Percentiles rank a stretch among this genome's conserved stretches.
These are phyloP conservation scores for Selenicereus undatus DNA, from an alignment of 148 eudicot genomes.

Conservation along the genomic window DNA sequence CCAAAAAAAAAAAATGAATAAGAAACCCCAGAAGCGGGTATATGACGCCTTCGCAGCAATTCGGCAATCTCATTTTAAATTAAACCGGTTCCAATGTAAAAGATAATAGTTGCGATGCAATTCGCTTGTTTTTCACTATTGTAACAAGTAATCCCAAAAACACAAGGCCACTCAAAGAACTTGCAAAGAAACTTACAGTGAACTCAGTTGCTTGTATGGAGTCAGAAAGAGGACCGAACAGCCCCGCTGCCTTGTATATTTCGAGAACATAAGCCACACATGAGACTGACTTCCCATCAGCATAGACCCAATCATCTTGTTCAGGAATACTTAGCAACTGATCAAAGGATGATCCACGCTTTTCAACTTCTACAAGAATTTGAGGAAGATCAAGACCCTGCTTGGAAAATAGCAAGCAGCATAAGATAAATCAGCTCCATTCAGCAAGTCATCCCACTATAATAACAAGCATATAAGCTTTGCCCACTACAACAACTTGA, in stretches of 20 bases:
- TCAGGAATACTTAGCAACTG: conserved; percentile 74
- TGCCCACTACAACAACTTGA: neutral
- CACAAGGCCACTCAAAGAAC: neutral
- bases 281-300: conserved; percentile 83
- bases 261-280: conserved; percentile 85
- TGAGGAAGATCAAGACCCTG: conserved; percentile 80
- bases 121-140: neutral
- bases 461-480: neutral
- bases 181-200: conserved; percentile 50
- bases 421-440: neutral
- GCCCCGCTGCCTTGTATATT: conserved; percentile 86
- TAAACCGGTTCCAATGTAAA: no score
- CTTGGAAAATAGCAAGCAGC: conserved; percentile 17
- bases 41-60: no score
- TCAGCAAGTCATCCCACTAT: neutral
- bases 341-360: conserved; percentile 79
- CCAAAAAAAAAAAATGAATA: no score
- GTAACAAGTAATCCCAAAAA: neutral
- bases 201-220: conserved; percentile 91
- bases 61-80: no score
- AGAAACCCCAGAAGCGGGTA: no score
- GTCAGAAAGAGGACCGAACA: conserved; percentile 55
- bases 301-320: conserved; percentile 86
- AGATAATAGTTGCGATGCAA: neutral
- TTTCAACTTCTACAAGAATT: conserved; percentile 81